A percentile compares a stretch with the other conserved stretches of the same genome.
phyloP scores from a whole-genome alignment of 2,329 filamentous ascomycete species.

The Alternaria arborescens region DNA sequence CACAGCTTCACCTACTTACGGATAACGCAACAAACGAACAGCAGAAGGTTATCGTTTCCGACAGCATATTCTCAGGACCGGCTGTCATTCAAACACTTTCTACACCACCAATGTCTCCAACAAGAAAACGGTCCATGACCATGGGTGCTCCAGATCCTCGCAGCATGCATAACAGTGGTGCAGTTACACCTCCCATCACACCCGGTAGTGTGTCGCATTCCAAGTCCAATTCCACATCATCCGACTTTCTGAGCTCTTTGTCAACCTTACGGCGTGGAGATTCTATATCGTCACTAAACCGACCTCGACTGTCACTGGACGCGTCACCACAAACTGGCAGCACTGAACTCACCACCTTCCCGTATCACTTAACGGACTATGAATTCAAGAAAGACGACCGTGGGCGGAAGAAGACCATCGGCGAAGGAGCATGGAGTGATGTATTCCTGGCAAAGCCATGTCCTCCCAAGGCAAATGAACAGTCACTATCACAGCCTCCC shows the following conservation, averaged over 20 bases:
- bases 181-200: constrained; percentile 42
- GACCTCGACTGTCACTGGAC: constrained; percentile 24
- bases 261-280: constrained; percentile 32
- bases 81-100: constrained; percentile 18
- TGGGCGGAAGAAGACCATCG: constrained; percentile 40
- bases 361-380: constrained; percentile 38
- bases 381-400: constrained; percentile 32
- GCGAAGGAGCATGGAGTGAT: constrained; percentile 49
- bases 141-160: constrained; percentile 24
- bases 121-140: constrained; percentile 22
- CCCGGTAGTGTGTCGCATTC: constrained; percentile 35
- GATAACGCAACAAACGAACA: constrained; percentile 10
- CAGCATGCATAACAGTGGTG: constrained; percentile 28
- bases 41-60: constrained; percentile 18
- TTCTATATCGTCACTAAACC: constrained; percentile 28
- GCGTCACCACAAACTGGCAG: constrained; percentile 29
- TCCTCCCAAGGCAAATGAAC: constrained; percentile 21
- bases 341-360: constrained; percentile 36
- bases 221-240: constrained; percentile 30
- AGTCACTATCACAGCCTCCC: neutral
- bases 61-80: constrained; percentile 9
- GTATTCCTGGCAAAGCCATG: constrained; percentile 46
- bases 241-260: constrained; percentile 26
- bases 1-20: constrained; percentile 25
- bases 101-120: constrained; percentile 42